A percentile compares a stretch with the other conserved stretches of the same genome.
Conservation (phyloP, 352 stramenopile species). For the Globisporangium perplexum region DNA sequence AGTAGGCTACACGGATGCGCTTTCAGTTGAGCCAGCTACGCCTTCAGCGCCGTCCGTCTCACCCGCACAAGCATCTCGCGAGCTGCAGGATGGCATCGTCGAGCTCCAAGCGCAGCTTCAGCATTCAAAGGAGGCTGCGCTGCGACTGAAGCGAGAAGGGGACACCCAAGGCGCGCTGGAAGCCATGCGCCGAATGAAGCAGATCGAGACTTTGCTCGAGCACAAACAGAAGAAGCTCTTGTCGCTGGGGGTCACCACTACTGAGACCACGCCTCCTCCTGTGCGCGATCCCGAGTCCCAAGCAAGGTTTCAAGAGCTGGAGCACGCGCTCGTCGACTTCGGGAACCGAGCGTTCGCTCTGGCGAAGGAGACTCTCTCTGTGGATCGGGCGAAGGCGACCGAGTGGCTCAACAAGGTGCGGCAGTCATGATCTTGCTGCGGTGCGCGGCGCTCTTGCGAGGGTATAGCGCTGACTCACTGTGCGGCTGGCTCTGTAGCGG, state of each 20-base stretch:
- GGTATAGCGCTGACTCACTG: background rate
- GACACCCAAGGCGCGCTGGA: slow-evolving; percentile 54
- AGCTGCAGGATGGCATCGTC: slow-evolving; percentile 10
- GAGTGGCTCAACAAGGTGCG: slow-evolving; percentile 56
- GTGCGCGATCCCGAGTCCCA: slow-evolving; percentile 13
- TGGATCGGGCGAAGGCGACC: slow-evolving; percentile 41
- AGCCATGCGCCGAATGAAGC: slow-evolving; percentile 62
- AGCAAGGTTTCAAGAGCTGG: slow-evolving; percentile 50
- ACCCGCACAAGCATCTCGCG: no score
- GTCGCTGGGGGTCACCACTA: background rate
- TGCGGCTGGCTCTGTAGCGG: slow-evolving; percentile 20
- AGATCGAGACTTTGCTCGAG: slow-evolving; percentile 56
- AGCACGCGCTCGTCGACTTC: slow-evolving; percentile 60
- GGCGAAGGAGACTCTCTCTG: slow-evolving; percentile 44
- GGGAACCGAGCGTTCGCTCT: slow-evolving; percentile 42
- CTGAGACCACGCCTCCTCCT: background rate
- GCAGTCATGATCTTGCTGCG: background rate
- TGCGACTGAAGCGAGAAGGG: slow-evolving; percentile 52
- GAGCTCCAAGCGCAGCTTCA: slow-evolving; percentile 41
- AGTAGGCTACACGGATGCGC: background rate
- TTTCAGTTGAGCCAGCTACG: background rate
- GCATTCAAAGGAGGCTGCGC: slow-evolving; percentile 30
- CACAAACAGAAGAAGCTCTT: slow-evolving; percentile 25
- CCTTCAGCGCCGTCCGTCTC: background rate
- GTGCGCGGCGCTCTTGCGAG: background rate